These are phyloP conservation scores for Pseudogymnoascus sp. DNA, from an alignment of 2,329 filamentous ascomycete species.

Conservation along the genomic window DNA sequence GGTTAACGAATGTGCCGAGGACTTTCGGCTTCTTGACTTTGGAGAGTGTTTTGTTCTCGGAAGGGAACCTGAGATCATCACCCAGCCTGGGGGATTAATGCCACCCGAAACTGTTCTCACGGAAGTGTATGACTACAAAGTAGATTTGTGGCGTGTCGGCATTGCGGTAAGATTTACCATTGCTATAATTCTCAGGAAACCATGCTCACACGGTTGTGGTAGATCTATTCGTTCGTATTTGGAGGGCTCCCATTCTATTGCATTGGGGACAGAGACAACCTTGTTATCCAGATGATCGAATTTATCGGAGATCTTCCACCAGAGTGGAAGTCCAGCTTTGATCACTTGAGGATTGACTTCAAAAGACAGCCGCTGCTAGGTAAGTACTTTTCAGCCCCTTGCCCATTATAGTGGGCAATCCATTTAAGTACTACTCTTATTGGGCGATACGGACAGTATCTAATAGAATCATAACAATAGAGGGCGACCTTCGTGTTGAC, in stretches of 20 bases:
- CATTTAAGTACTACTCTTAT: background rate
- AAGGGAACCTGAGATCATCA: conserved; percentile 13
- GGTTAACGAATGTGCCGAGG: conserved; percentile 19
- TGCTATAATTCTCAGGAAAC: background rate
- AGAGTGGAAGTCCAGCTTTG: conserved; percentile 12
- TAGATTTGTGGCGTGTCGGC: conserved; percentile 20
- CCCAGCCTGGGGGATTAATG: conserved; percentile 17
- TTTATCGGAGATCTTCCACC: conserved; percentile 11
- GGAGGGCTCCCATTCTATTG: conserved; percentile 8
- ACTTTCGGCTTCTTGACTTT: conserved; percentile 22
- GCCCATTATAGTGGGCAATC: background rate
- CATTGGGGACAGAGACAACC: background rate
- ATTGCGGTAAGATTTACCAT: conserved; percentile 6
- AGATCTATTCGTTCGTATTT: conserved; percentile 16
- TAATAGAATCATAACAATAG: background rate
- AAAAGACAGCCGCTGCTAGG: background rate
- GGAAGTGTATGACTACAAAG: conserved; percentile 16
- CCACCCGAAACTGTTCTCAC: conserved; percentile 21
- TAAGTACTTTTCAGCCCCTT: background rate
- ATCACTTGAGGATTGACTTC: background rate
- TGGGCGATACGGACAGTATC: background rate
- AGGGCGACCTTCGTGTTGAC: background rate
- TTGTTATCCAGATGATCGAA: conserved; percentile 12
- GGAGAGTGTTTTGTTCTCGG: conserved; percentile 16
- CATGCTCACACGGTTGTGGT: background rate